Evolutionary conservation across 148 eudicot species (phyloP).

Genomic region (Rhododendron ferrugineum): DNA sequence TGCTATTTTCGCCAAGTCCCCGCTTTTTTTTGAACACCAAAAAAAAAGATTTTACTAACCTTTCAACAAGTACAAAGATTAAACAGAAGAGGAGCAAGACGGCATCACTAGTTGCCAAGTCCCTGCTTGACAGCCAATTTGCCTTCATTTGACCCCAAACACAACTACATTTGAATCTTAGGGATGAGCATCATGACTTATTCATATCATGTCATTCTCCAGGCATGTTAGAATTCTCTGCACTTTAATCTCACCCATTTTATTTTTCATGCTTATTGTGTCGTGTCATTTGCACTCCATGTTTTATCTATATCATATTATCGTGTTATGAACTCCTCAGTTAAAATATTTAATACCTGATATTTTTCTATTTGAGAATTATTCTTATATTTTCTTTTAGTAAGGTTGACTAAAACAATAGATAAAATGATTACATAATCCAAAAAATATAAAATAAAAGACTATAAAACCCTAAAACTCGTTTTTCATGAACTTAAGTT

Average conservation of each 20-base stretch:
- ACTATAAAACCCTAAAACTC: background rate
- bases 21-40: too few relatives aligned
- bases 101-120: background rate
- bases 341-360: too few relatives aligned
- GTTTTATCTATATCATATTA: too few relatives aligned
- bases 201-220: background rate
- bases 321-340: background rate
- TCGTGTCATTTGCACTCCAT: too few relatives aligned
- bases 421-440: background rate
- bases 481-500: background rate
- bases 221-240: too few relatives aligned
- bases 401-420: background rate
- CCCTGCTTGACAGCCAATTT: background rate
- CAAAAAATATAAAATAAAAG: background rate
- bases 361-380: too few relatives aligned
- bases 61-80: too few relatives aligned
- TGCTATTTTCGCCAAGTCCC: background rate
- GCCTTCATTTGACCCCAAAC: background rate
- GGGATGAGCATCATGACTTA: background rate
- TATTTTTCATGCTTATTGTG: too few relatives aligned
- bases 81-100: too few relatives aligned
- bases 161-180: background rate
- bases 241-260: too few relatives aligned
- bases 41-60: too few relatives aligned
- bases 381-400: background rate